Evolutionary conservation across 2,329 filamentous ascomycete genomes (phyloP), one percentile per base, ranked within the genome.

Genomic region (Beauveria sp.): DNA sequence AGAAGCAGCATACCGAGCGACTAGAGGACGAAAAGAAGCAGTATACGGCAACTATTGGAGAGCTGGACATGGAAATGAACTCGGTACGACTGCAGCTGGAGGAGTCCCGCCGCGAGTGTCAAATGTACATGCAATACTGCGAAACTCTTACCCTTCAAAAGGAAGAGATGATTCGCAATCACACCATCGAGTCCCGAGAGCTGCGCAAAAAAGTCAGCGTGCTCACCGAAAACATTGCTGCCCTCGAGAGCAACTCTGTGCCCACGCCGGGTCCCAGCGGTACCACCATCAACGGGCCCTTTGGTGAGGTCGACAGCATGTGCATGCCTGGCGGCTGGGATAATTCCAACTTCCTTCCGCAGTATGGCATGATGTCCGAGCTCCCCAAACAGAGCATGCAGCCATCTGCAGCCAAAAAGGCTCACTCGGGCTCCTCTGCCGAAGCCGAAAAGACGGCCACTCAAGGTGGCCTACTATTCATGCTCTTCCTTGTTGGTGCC

Each of bases 1-100:
- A 98, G 83, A 98, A 98, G 85, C 89, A 91, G 77, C 93, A 98
- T 78, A 98, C 95, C 40, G 95, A 98, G 78, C 88, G 95, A 69
- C 85, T 98, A 51, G 95, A 98, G 75, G 89, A 95, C 74, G 93
- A 98, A 79, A 97, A 98, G 83, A 97, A 97, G 81, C 85, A 90
- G 63, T 96, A 86, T 79, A 90, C 88, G 61, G 83, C 85, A 68
- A 78, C 90, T 71, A 90, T 97, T 71, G 84, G 78, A 67, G 83
- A 88, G 60, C 81, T 97, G 70, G 90, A 97, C 71, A 89, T 95
- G 62, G 87, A 91, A 67, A 78, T 96, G 66, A 78, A 79, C 58
- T 81, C 85, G 62, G 80, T 93, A 69, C 86, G 87, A 68, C 73
- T 86, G 51, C 86, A 88, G 70, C 78, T 90, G 74, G 83, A 91